Percentiles rank a stretch among this genome's conserved stretches.
phyloP scores from a whole-genome alignment of 768 basidiomycete genomes.

The Kwoniella sp. region DNA sequence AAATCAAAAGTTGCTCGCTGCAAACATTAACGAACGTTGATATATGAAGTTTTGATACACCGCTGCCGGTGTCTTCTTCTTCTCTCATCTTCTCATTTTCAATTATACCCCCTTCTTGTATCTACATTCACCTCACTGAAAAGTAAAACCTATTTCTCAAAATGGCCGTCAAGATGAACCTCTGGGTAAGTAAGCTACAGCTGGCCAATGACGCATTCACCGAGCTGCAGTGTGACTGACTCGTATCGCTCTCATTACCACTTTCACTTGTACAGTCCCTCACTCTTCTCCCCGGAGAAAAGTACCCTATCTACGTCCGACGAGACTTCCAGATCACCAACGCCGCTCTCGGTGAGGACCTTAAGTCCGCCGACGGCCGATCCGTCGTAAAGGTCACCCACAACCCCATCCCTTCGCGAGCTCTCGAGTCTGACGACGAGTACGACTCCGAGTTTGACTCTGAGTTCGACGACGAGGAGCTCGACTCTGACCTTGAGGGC shows the following conservation, averaged over 20 bases:
- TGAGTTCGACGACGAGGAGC: constrained; percentile 57
- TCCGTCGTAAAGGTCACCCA: constrained; percentile 58
- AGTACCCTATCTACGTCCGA: constrained; percentile 64
- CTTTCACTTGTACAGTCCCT: constrained; percentile 34
- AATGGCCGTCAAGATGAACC: constrained; percentile 46
- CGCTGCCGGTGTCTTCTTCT: too few species aligned
- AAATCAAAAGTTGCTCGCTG: constrained; percentile 1
- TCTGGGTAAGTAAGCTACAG: constrained; percentile 43
- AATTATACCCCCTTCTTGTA: not conserved
- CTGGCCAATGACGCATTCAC: not conserved
- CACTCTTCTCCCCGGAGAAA: constrained; percentile 56
- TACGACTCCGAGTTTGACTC: constrained; percentile 41
- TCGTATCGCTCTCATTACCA: constrained; percentile 9
- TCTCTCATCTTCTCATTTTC: constrained; percentile 1
- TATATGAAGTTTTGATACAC: constrained; percentile 16
- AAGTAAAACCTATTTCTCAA: constrained; percentile 20
- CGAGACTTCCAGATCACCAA: constrained; percentile 79
- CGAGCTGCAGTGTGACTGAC: not conserved
- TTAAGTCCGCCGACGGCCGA: constrained; percentile 63
- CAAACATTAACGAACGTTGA: not conserved
- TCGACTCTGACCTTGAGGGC: constrained; percentile 37
- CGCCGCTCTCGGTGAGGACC: constrained; percentile 73
- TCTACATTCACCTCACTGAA: not conserved
- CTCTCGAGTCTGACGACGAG: constrained; percentile 45
- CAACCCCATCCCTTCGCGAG: constrained; percentile 48